phyloP scores from a whole-genome alignment of 345 rosid species.

The Cochlearia excelsa region DNA sequence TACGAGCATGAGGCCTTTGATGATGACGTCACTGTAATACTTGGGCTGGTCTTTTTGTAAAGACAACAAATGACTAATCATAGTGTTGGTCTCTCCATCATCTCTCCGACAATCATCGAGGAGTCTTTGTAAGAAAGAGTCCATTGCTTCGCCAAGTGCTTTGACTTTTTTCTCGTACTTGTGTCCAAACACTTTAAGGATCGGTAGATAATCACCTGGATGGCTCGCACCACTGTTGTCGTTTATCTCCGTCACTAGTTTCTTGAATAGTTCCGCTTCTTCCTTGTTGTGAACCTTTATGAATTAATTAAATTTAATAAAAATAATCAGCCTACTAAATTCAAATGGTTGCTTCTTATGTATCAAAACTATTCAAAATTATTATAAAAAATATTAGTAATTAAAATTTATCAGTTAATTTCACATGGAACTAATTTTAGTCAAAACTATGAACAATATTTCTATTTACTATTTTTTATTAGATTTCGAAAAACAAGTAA shows the following conservation, averaged over 20 bases:
- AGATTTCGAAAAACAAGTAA: too few species aligned
- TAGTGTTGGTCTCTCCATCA: conserved; percentile 36
- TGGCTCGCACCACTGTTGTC: conserved; percentile 33
- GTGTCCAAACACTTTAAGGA: conserved; percentile 40
- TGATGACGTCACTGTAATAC: conserved; percentile 44
- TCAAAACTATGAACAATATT: too few species aligned
- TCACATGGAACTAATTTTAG: not conserved
- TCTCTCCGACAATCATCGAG: conserved; percentile 40
- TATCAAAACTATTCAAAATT: too few species aligned
- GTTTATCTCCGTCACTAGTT: conserved; percentile 19
- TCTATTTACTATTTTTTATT: too few species aligned
- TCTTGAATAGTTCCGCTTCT: conserved; percentile 33
- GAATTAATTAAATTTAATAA: not conserved
- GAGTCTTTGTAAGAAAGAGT: conserved; percentile 38
- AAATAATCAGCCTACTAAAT: not conserved
- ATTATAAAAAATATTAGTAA: too few species aligned
- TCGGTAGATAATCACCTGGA: conserved; percentile 40
- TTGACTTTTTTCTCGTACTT: conserved; percentile 26
- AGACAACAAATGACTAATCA: conserved; percentile 44
- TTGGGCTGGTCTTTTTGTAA: conserved; percentile 43
- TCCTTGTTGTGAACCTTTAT: conserved; percentile 26
- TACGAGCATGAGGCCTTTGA: conserved; percentile 52
- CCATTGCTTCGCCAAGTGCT: conserved; percentile 30
- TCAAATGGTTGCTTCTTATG: not conserved
- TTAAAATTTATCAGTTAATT: too few species aligned